Evolutionary conservation across 169 alveolate genomes (phyloP), one percentile per base, ranked within the genome.

Genomic region (Eimeria mitis): DNA sequence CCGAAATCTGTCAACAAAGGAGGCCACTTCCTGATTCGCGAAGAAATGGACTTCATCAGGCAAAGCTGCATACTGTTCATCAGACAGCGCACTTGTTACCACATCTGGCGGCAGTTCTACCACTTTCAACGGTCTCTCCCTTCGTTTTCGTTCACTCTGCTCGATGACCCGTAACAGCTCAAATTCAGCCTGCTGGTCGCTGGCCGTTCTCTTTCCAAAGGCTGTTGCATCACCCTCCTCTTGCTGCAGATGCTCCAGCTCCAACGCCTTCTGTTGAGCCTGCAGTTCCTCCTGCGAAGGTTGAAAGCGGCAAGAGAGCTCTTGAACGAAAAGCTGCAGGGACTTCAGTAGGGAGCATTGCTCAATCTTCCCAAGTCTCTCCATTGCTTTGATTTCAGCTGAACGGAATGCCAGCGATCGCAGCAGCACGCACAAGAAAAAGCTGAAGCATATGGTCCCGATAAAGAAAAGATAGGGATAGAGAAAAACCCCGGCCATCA

Each of bases 71-170:
- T 83, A 91, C 73, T 91, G 95, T 23, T 76, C 95, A 75, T 91
- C 95, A 14, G 95, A 75, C 40, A 91, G 61, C 40, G 88, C 81
- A 70, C 89, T 78, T n/a, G 95, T 91, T n/a, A 91, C 65, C 47
- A 61, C 89, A 44, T 78, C 95, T 40, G 75, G 52, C 34, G 95
- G 95, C 31, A 47, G 52, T 56, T 91, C 95, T 0, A 61, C 71
- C 56, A 78, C 91, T 61, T 91, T 91, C 34, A 91, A 37, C 11
- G 95, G 95, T 9, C 54, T 37, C 44, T 78, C 65, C 85, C 95
- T 81, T 42, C 78, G 47, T 28, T 23, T 47, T 16, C 95, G 65
- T 47, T 81, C 95, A 9, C 4, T 19, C 14, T 59, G 54, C 47
- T 91, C 95, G 40, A 63, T 11, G 61, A 7, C 71, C 63, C 31